Evolutionary conservation across 495 filamentous ascomycete genomes (phyloP).

Genomic region (Lophiotrema nucula): DNA sequence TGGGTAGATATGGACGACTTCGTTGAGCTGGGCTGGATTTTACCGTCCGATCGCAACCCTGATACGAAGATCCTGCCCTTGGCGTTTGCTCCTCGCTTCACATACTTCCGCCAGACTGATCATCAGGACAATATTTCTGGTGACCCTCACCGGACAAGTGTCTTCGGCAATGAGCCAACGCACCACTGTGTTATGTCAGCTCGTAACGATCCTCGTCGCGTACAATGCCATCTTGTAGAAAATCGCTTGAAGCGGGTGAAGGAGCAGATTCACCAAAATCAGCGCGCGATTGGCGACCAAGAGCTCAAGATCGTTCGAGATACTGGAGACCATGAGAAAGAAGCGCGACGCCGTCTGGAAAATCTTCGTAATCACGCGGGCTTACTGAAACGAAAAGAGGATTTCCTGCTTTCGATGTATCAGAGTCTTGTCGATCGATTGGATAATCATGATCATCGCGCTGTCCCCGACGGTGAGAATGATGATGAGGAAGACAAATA

Average conservation of each 20-base stretch:
- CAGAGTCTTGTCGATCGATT: constrained; percentile 62
- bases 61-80: constrained; percentile 90
- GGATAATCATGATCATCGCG: constrained; percentile 45
- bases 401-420: constrained; percentile 75
- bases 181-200: constrained; percentile 95
- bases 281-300: constrained; percentile 45
- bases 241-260: constrained; percentile 75
- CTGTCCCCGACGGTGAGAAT: constrained; percentile 49
- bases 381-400: constrained; percentile 68
- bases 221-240: constrained; percentile 82
- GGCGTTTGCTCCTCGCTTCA: constrained; percentile 88
- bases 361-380: constrained; percentile 66
- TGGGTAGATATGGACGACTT: constrained; percentile 99
- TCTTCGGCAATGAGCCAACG: constrained; percentile 87
- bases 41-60: constrained; percentile 86
- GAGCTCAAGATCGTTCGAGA: constrained; percentile 44
- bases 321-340: constrained; percentile 50
- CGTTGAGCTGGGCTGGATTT: constrained; percentile 93
- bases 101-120: constrained; percentile 97
- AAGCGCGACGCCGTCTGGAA: constrained; percentile 61
- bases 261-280: constrained; percentile 71
- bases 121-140: constrained; percentile 67
- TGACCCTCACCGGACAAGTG: constrained; percentile 70
- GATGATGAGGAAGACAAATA: constrained; percentile 46
- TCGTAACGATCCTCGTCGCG: constrained; percentile 82